Evolutionary conservation across 768 basidiomycete genomes (phyloP), one percentile per base, ranked within the genome.

Genomic region (Lactarius sp.): DNA sequence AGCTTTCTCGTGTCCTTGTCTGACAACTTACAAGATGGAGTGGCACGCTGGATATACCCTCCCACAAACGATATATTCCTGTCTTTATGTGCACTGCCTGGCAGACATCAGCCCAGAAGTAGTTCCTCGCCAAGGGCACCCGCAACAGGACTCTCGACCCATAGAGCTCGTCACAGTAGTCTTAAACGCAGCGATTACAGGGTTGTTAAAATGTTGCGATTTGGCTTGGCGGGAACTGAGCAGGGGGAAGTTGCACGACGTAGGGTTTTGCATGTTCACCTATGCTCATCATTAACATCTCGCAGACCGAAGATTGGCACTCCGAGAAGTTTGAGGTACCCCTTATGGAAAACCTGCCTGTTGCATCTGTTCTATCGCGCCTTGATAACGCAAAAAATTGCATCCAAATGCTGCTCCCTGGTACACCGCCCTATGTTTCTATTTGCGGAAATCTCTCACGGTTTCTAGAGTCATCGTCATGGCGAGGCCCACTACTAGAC

Each of bases 21-120:
- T 47, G 61, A 56, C 59, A 59, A 61, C 59, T 52, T 56, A 61
- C 13, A 70, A 96, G 94, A 88, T 91, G 80, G 83, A 88, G 71
- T 97, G 92, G 87, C 92, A 95, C 72, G 75, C 80, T 4, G 94
- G 95, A 46, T 86, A 86, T 69, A 85, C 87, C 8, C 83, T 97
- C n/a, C 82, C 90, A 0, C 92, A 95, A 70, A 91, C 92, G 0
- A 84, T 96, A 37, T 91, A 84, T 72, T 93, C 92, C 6, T 79
- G 88, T 62, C 79, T 89, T 27, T 87, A 91, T 66, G 81, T 88
- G 12, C 90, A 91, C 66, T 77, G 83, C 46, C 72, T 92, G 37
- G 72, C 75, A 16, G 82, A 84, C 44, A 78, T 90, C 57, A 83
- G 87, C 70, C 80, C 85, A 9, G 84, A 87, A 54, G 68, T 80